A percentile compares a stretch with the other conserved stretches of the same genome.
phyloP scores from a whole-genome alignment of 768 basidiomycete genomes.

The Infundibulicybe gibba region DNA sequence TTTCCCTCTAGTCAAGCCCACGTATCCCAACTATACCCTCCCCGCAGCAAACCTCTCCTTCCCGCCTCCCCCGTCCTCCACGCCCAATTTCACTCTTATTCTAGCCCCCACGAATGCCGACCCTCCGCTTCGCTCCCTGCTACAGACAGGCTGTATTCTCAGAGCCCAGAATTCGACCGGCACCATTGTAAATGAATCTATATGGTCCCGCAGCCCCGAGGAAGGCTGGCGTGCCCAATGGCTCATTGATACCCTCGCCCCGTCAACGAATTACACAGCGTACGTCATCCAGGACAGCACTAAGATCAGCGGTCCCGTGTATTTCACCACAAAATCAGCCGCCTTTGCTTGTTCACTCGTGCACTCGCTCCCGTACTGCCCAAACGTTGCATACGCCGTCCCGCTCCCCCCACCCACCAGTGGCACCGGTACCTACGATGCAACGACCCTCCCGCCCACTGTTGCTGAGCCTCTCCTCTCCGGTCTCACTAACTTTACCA shows the following conservation, averaged over 20 bases:
- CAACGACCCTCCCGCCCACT: slow-evolving; percentile 42
- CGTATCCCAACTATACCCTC: slow-evolving; percentile 76
- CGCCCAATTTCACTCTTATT: slow-evolving; percentile 52
- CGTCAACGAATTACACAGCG: slow-evolving; percentile 76
- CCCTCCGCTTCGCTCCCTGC: slow-evolving; percentile 33
- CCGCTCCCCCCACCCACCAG: slow-evolving; percentile 50
- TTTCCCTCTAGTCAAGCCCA: slow-evolving; percentile 28
- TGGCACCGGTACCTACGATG: slow-evolving; percentile 40
- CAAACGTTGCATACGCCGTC: slow-evolving; percentile 62
- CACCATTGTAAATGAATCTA: slow-evolving; percentile 34
- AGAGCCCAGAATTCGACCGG: slow-evolving; percentile 31
- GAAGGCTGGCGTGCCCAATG: slow-evolving; percentile 70
- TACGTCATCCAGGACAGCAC: slow-evolving; percentile 56
- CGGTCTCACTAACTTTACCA: slow-evolving; percentile 72
- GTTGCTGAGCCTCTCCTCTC: slow-evolving; percentile 51
- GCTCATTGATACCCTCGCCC: slow-evolving; percentile 52
- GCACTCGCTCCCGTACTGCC: slow-evolving; percentile 72
- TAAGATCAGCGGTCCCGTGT: slow-evolving; percentile 64
- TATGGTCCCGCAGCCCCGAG: slow-evolving; percentile 51
- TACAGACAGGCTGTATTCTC: slow-evolving; percentile 62
- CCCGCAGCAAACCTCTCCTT: slow-evolving; percentile 50
- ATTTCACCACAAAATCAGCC: slow-evolving; percentile 75
- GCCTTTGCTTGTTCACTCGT: slow-evolving; percentile 69
- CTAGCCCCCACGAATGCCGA: slow-evolving; percentile 45
- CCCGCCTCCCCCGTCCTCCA: slow-evolving; percentile 35